phyloP scores from a whole-genome alignment of 2,329 filamentous ascomycete genomes.

The Fusarium camptoceras region DNA sequence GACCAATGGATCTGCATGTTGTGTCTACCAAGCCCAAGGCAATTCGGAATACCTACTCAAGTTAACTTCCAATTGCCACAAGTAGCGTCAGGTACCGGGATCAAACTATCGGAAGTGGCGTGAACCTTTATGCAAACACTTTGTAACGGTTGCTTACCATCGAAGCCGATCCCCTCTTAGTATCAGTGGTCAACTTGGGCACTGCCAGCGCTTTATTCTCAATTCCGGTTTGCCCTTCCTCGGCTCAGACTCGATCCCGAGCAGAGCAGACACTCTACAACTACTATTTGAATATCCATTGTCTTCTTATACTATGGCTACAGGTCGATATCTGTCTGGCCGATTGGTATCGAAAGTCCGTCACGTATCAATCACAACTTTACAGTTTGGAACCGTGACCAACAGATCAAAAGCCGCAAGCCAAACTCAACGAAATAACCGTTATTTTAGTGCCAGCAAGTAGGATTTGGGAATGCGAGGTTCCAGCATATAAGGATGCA shows the following conservation, averaged over 20 bases:
- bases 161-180: neutral
- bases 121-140: neutral
- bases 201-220: neutral
- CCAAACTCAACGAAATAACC: neutral
- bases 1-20: accelerated
- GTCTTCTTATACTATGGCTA: accelerated
- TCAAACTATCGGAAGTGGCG: neutral
- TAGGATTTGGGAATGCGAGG: no score
- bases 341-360: no score
- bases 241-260: neutral
- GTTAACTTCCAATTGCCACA: accelerated
- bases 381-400: no score
- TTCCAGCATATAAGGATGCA: no score
- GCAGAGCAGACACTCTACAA: no score
- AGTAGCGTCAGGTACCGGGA: neutral
- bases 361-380: no score
- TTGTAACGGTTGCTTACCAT: neutral
- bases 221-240: neutral
- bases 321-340: accelerated
- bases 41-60: neutral
- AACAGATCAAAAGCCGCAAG: no score
- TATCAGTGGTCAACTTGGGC: neutral
- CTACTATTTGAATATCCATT: no score
- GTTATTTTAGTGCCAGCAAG: no score
- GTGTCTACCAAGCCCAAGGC: neutral